Percentiles rank a stretch among this genome's conserved stretches.
These are phyloP conservation scores for Aspergillus neoniger DNA, from an alignment of 2,329 filamentous ascomycete genomes.

Conservation along the genomic window DNA sequence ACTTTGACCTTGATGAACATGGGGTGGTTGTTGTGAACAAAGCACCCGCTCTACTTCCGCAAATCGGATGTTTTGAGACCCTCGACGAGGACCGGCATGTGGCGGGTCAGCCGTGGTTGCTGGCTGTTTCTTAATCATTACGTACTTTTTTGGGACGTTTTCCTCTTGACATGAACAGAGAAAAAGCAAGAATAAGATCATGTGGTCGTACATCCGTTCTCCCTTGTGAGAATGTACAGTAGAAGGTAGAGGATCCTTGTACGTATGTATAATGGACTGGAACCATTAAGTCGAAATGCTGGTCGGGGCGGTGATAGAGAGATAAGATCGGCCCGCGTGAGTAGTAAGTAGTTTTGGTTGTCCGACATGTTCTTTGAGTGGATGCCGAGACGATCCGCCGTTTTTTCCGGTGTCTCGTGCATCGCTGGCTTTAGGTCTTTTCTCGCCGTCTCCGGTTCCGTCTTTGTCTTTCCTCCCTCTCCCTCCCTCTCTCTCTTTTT, in stretches of 20 bases:
- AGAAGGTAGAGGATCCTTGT: not conserved
- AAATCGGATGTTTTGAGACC: not conserved
- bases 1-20: not conserved
- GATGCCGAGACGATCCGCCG: constrained; percentile 40
- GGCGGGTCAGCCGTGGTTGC: not conserved
- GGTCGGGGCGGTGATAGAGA: constrained; percentile 5
- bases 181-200: not conserved
- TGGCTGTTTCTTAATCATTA: not conserved
- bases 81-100: not conserved
- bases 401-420: constrained; percentile 34
- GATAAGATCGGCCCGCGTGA: constrained; percentile 27
- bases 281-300: not conserved
- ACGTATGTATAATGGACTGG: not conserved
- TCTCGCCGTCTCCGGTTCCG: constrained; percentile 12
- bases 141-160: not conserved
- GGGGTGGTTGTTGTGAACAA: not conserved
- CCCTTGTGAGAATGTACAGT: too few relatives aligned
- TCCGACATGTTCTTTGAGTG: not conserved
- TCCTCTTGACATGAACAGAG: not conserved
- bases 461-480: constrained; percentile 12
- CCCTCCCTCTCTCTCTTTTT: constrained; percentile 9
- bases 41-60: not conserved
- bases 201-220: too few relatives aligned
- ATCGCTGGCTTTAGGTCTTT: constrained; percentile 7
- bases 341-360: not conserved